A percentile compares a stretch with the other conserved stretches of the same genome.
Conservation (phyloP, 2,329 filamentous ascomycete species). For the Boeremia lycopersici region DNA sequence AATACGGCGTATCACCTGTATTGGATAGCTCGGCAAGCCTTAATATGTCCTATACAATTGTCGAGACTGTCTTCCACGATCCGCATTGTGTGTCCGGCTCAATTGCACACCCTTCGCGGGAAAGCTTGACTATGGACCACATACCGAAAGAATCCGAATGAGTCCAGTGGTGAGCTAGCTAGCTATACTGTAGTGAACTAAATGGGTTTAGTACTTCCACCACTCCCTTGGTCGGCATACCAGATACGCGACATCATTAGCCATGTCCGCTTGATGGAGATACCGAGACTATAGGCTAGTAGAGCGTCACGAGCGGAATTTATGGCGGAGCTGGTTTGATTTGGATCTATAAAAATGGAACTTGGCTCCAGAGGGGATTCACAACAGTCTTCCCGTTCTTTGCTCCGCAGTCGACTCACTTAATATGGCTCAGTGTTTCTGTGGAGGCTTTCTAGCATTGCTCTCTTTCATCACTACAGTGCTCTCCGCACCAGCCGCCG, state of each 20-base stretch:
- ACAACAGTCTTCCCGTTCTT: background rate
- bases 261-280: background rate
- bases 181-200: background rate
- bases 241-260: background rate
- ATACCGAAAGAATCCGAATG: background rate
- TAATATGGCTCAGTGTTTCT: background rate
- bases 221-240: background rate
- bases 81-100: too few relatives aligned
- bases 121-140: background rate
- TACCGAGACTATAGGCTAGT: background rate
- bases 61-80: background rate
- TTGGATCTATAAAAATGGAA: background rate
- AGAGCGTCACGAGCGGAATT: background rate
- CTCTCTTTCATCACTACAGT: background rate
- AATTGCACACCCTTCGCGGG: background rate
- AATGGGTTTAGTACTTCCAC: conserved; percentile 1
- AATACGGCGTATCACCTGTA: too few relatives aligned
- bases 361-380: background rate
- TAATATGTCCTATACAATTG: background rate
- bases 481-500: conserved; percentile 7
- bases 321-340: background rate
- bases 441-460: background rate
- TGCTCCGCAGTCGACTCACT: background rate
- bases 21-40: too few relatives aligned
- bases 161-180: background rate